Conservation (phyloP, 768 basidiomycete species). For the Fistulinella prunicolor region DNA sequence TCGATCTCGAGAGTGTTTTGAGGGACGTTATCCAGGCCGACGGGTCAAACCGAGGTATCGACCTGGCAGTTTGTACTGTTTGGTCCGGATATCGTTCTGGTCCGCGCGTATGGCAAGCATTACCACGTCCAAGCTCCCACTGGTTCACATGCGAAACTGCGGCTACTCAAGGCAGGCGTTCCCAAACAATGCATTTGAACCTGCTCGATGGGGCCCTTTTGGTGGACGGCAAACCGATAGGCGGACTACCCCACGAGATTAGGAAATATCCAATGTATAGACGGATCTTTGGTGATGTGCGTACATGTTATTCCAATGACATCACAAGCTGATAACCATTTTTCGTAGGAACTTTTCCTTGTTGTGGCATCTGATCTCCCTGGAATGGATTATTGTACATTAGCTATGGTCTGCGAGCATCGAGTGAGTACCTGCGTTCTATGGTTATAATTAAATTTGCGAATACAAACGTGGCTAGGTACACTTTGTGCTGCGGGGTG, state of each 20-base stretch:
- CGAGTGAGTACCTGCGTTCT: not conserved
- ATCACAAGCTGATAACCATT: too few relatives aligned
- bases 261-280: slow-evolving; percentile 4
- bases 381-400: not conserved
- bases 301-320: too few relatives aligned
- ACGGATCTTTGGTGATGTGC: slow-evolving; percentile 3
- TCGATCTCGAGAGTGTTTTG: not conserved
- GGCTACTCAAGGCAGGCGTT: not conserved
- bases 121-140: not conserved
- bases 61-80: not conserved
- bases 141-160: not conserved
- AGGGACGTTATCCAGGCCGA: not conserved
- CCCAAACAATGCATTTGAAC: not conserved
- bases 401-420: not conserved
- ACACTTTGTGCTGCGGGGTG: not conserved
- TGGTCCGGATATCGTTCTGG: not conserved
- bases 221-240: not conserved
- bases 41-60: not conserved
- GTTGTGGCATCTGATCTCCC: not conserved
- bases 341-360: not conserved
- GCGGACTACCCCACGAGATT: not conserved
- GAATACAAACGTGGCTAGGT: slow-evolving; percentile 3
- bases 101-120: not conserved
- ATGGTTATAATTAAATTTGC: not conserved
- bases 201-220: not conserved